Conservation (phyloP, 768 basidiomycete species). For the Xanthoconium purpureum region DNA sequence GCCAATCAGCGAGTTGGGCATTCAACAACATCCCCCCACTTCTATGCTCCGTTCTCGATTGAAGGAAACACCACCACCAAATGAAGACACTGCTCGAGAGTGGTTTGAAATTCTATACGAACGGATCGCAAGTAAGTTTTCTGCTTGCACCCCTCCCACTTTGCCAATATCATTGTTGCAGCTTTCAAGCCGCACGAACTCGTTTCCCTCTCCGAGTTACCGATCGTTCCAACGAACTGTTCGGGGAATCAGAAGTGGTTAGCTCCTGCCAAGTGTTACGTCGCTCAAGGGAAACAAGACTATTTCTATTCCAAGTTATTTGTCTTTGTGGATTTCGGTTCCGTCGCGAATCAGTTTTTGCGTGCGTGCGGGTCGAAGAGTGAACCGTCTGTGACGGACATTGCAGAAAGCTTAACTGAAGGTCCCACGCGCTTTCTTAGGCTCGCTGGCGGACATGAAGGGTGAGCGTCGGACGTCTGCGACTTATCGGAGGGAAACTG, state of each 20-base stretch:
- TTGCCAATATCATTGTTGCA: not conserved
- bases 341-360: not conserved
- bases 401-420: not conserved
- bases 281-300: not conserved
- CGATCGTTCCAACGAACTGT: not conserved
- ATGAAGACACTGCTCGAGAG: not conserved
- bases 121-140: not conserved
- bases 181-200: not conserved
- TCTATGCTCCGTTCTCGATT: not conserved
- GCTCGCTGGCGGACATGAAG: not conserved
- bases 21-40: not conserved
- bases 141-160: no score
- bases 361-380: not conserved
- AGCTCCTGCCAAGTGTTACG: not conserved
- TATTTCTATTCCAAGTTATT: not conserved
- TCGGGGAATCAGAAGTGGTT: not conserved
- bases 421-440: not conserved
- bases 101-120: not conserved
- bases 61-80: not conserved
- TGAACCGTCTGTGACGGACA: not conserved
- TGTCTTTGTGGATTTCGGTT: conserved; percentile 1
- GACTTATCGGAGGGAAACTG: not conserved
- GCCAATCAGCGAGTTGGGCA: not conserved
- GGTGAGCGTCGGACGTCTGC: not conserved
- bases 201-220: not conserved